Percentiles rank a stretch among this genome's conserved stretches.
These are phyloP conservation scores for Fusarium heterosporum DNA, from an alignment of 2,329 filamentous ascomycete genomes.

Conservation along the genomic window DNA sequence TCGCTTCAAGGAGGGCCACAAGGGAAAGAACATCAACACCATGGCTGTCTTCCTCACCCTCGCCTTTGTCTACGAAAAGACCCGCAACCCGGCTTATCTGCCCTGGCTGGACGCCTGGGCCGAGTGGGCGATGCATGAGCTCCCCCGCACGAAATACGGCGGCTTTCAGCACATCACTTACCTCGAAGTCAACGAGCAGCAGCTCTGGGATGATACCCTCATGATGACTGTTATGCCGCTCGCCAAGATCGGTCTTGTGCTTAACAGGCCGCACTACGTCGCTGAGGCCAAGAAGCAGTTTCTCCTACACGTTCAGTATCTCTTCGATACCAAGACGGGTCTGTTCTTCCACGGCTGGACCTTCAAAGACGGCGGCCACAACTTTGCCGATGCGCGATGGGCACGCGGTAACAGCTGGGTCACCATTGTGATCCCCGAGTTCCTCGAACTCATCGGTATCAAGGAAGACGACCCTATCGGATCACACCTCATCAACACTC, in stretches of 20 bases:
- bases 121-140: conserved; percentile 84
- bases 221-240: conserved; percentile 90
- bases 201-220: conserved; percentile 86
- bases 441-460: conserved; percentile 78
- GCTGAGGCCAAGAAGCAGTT: conserved; percentile 84
- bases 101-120: conserved; percentile 86
- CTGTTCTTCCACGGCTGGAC: conserved; percentile 88
- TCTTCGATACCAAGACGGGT: conserved; percentile 77
- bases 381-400: conserved; percentile 70
- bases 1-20: conserved; percentile 76
- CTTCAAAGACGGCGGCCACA: conserved; percentile 74
- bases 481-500: conserved; percentile 68
- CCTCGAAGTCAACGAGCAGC: conserved; percentile 74
- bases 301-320: conserved; percentile 80
- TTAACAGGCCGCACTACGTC: conserved; percentile 77
- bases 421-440: conserved; percentile 85
- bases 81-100: conserved; percentile 73
- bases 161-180: conserved; percentile 84
- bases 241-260: conserved; percentile 80
- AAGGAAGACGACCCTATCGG: conserved; percentile 72
- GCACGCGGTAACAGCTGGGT: conserved; percentile 77
- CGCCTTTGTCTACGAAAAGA: conserved; percentile 82
- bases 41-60: conserved; percentile 83
- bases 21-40: conserved; percentile 88
- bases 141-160: conserved; percentile 76